Percentiles rank a stretch among this genome's conserved stretches.
Conservation (phyloP, 495 filamentous ascomycete genomes). For the Neurospora sublineolata region DNA sequence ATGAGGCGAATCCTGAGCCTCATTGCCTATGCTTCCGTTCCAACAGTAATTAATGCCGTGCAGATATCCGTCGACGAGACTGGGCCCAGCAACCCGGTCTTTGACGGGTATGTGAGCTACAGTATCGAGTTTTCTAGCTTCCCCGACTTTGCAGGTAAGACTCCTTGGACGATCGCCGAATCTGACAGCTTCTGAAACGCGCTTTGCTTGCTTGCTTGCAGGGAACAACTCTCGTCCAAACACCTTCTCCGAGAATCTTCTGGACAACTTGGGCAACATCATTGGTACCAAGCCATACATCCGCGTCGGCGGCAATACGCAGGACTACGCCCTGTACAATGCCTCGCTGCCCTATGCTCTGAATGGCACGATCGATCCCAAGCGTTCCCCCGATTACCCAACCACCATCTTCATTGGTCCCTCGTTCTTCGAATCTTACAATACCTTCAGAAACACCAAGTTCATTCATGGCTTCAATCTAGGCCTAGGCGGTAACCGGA, state of each 20-base stretch:
- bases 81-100: slow-evolving; percentile 22
- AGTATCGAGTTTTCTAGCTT: slow-evolving; percentile 53
- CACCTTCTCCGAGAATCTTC: slow-evolving; percentile 44
- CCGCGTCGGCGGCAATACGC: slow-evolving; percentile 51
- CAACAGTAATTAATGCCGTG: slow-evolving; percentile 8
- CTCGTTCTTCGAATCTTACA: slow-evolving; percentile 55
- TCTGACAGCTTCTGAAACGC: not conserved
- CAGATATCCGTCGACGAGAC: slow-evolving; percentile 2
- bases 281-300: slow-evolving; percentile 45
- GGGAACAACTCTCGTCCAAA: slow-evolving; percentile 43
- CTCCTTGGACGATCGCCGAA: slow-evolving; percentile 3
- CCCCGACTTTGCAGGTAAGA: slow-evolving; percentile 50
- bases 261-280: slow-evolving; percentile 38
- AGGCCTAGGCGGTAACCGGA: slow-evolving; percentile 44
- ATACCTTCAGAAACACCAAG: slow-evolving; percentile 43
- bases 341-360: slow-evolving; percentile 38
- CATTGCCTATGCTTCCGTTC: slow-evolving; percentile 4
- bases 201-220: slow-evolving; percentile 4
- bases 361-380: slow-evolving; percentile 41
- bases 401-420: slow-evolving; percentile 49
- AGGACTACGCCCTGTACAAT: slow-evolving; percentile 53
- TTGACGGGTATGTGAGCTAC: slow-evolving; percentile 45
- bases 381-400: slow-evolving; percentile 47
- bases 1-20: not conserved
- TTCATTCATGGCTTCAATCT: slow-evolving; percentile 56